Percentiles rank a stretch among this genome's conserved stretches.
These are phyloP conservation scores for Barbatosphaeria neglecta DNA, from an alignment of 495 filamentous ascomycete species.

Conservation along the genomic window DNA sequence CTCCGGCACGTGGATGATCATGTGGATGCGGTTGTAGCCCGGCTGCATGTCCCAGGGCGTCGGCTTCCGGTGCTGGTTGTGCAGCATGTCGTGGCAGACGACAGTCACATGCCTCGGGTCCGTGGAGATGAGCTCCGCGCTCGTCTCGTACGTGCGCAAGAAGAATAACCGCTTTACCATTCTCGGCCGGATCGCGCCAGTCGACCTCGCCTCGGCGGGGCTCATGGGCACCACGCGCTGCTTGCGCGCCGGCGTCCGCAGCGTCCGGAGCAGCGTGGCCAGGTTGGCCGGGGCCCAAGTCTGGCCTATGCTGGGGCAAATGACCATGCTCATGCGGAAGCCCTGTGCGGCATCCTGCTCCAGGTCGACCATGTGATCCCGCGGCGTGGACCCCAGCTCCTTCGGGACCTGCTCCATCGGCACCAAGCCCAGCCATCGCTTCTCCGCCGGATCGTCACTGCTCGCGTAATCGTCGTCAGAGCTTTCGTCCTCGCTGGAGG, in stretches of 20 bases:
- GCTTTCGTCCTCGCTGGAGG: slow-evolving; percentile 3
- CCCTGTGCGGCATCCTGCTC: neutral
- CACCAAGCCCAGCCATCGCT: too few relatives aligned
- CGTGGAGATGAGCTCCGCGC: slow-evolving; percentile 45
- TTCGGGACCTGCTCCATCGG: neutral
- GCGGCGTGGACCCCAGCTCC: neutral
- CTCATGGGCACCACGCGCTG: neutral
- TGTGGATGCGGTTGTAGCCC: slow-evolving; percentile 55
- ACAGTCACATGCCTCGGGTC: slow-evolving; percentile 25
- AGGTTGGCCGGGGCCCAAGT: neutral
- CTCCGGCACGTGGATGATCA: slow-evolving; percentile 65
- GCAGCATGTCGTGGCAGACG: slow-evolving; percentile 30
- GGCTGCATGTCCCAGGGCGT: slow-evolving; percentile 26
- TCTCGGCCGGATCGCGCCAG: slow-evolving; percentile 1
- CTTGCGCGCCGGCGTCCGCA: neutral
- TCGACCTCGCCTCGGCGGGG: neutral
- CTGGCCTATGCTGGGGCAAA: slow-evolving; percentile 14
- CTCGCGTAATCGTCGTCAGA: neutral
- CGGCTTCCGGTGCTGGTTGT: slow-evolving; percentile 33
- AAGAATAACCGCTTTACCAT: slow-evolving; percentile 19
- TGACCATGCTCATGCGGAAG: slow-evolving; percentile 7
- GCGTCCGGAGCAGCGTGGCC: neutral
- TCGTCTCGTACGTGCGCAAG: slow-evolving; percentile 45
- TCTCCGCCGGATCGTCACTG: too few relatives aligned
- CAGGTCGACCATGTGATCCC: neutral